A percentile compares a stretch with the other conserved stretches of the same genome.
phyloP scores from a whole-genome alignment of 176 grass and related monocot genomes.

The Rhynchospora pubera region DNA sequence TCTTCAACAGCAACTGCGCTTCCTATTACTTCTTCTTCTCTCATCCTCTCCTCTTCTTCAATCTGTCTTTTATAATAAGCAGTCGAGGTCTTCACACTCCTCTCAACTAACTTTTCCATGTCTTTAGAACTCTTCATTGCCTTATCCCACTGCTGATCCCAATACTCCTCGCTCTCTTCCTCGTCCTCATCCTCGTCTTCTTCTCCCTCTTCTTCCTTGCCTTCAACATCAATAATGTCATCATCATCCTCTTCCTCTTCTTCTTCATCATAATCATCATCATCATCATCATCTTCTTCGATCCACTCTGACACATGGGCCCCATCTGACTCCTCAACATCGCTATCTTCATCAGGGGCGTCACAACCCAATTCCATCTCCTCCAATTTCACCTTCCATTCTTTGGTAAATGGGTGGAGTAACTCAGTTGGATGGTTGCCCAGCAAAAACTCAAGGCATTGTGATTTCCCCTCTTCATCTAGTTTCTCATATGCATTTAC shows the following conservation, averaged over 20 bases:
- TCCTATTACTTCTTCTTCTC: constrained; percentile 11
- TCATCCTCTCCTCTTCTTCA: constrained; percentile 28
- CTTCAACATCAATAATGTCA: constrained; percentile 21
- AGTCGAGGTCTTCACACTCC: constrained; percentile 37
- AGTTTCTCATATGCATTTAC: constrained; percentile 82
- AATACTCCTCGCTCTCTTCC: constrained; percentile 54
- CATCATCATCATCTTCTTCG: constrained; percentile 21
- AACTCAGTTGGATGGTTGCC: constrained; percentile 79
- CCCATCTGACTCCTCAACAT: constrained; percentile 32
- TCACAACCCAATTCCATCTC: constrained; percentile 92
- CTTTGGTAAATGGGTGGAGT: constrained; percentile 86
- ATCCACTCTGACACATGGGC: constrained; percentile 38
- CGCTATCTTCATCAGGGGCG: constrained; percentile 59
- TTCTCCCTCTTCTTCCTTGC: constrained; percentile 20
- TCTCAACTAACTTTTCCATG: constrained; percentile 83
- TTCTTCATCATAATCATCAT: background rate
- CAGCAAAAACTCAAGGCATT: constrained; percentile 78
- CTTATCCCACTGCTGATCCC: constrained; percentile 65
- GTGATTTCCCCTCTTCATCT: constrained; percentile 40
- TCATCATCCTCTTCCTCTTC: constrained; percentile 28
- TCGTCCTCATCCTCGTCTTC: constrained; percentile 21
- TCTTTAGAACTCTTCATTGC: constrained; percentile 63
- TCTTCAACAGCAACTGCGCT: constrained; percentile 23
- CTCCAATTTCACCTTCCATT: constrained; percentile 94
- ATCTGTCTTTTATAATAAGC: constrained; percentile 32